Conservation (phyloP, 257 asterid genomes). For the Primulina eburnea region DNA sequence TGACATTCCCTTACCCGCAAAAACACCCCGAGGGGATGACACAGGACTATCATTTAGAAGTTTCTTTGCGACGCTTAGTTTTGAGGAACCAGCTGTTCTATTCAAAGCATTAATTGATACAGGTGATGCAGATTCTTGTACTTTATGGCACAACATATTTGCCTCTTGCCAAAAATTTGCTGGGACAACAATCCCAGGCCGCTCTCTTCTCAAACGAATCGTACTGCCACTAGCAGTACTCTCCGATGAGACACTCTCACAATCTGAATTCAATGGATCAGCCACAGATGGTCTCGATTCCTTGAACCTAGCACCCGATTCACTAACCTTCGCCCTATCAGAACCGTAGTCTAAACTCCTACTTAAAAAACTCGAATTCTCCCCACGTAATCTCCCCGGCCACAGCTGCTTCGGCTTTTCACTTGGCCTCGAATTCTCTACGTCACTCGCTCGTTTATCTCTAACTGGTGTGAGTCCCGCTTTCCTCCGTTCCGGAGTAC, state of each 20-base stretch:
- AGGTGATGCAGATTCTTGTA: slow-evolving; percentile 51
- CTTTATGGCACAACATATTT: slow-evolving; percentile 34
- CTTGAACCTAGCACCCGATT: slow-evolving; percentile 43
- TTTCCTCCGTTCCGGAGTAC: slow-evolving; percentile 74
- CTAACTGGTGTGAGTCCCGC: slow-evolving; percentile 46
- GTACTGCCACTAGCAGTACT: slow-evolving; percentile 37
- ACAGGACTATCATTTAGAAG: slow-evolving; percentile 38
- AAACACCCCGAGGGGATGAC: slow-evolving; percentile 47
- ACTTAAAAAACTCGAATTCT: slow-evolving; percentile 46
- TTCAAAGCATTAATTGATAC: slow-evolving; percentile 32
- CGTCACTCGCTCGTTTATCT: slow-evolving; percentile 43
- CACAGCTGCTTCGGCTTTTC: slow-evolving; percentile 66
- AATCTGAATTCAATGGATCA: slow-evolving; percentile 51
- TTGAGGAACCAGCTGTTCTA: slow-evolving; percentile 34
- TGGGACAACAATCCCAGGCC: slow-evolving; percentile 57
- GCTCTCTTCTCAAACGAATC: slow-evolving; percentile 38
- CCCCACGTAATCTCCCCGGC: slow-evolving; percentile 76
- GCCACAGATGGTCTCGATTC: slow-evolving; percentile 40
- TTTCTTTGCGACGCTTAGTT: slow-evolving; percentile 39
- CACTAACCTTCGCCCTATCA: slow-evolving; percentile 37
- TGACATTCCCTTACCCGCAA: slow-evolving; percentile 50
- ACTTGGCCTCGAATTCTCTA: slow-evolving; percentile 50
- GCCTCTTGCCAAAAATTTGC: slow-evolving; percentile 58
- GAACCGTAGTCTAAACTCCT: slow-evolving; percentile 67
- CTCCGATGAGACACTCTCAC: slow-evolving; percentile 58